Evolutionary conservation across 208 protist species (phyloP).

Genomic region (Leishmania martiniquensis): DNA sequence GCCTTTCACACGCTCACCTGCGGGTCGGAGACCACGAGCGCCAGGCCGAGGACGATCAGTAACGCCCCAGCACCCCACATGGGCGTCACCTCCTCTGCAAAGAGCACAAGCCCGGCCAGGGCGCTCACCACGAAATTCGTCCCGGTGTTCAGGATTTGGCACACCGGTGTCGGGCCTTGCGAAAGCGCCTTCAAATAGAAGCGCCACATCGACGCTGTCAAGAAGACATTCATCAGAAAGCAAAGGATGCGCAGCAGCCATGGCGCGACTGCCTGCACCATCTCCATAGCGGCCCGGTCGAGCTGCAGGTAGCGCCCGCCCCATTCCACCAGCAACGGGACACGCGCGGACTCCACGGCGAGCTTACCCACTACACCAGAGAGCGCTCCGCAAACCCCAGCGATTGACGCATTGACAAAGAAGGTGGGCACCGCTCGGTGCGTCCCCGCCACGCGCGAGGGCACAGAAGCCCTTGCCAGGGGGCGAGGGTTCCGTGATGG

Average conservation of each 20-base stretch:
- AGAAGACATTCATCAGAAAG: slow-evolving; percentile 59
- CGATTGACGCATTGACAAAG: slow-evolving; percentile 69
- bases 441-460: background rate
- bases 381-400: slow-evolving; percentile 68
- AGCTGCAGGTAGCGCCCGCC: slow-evolving; percentile 15
- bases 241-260: slow-evolving; percentile 49
- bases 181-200: slow-evolving; percentile 84
- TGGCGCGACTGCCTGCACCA: slow-evolving; percentile 28
- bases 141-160: slow-evolving; percentile 84
- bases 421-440: slow-evolving; percentile 33
- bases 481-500: background rate
- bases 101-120: slow-evolving; percentile 69
- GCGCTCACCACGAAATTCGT: slow-evolving; percentile 86
- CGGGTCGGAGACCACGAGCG: slow-evolving; percentile 71
- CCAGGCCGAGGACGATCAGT: slow-evolving; percentile 66
- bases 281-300: slow-evolving; percentile 12
- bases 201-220: slow-evolving; percentile 87
- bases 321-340: slow-evolving; percentile 22
- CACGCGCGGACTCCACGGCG: slow-evolving; percentile 42
- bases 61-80: slow-evolving; percentile 69
- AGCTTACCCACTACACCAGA: slow-evolving; percentile 80
- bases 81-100: slow-evolving; percentile 70
- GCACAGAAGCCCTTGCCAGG: background rate
- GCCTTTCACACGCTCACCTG: slow-evolving; percentile 18
- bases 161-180: slow-evolving; percentile 81